phyloP scores from a whole-genome alignment of 1,284 basidiomycete species.

The Ceratobasidium sp. region DNA sequence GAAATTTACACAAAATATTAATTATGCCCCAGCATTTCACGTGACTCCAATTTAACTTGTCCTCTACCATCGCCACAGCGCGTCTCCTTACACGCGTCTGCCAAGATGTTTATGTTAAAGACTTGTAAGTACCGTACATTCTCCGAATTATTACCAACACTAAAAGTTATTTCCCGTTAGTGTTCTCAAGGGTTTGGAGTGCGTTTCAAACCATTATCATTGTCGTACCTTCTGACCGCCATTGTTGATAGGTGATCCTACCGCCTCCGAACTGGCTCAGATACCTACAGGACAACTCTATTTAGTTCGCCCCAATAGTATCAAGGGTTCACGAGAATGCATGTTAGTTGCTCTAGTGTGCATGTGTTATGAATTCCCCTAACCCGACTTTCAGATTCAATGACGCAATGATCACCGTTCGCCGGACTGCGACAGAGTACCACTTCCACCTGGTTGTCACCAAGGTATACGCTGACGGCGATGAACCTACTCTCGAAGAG shows the following conservation, averaged over 20 bases:
- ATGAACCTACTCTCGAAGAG: slow-evolving; percentile 92
- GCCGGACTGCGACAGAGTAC: slow-evolving; percentile 78
- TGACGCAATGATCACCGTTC: slow-evolving; percentile 94
- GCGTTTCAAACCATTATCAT: slow-evolving; percentile 55
- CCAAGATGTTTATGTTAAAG: slow-evolving; percentile 77
- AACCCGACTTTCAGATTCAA: slow-evolving; percentile 74
- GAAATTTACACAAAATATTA: not conserved
- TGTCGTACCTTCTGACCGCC: not conserved
- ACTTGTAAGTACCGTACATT: slow-evolving; percentile 69
- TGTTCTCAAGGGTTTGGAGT: slow-evolving; percentile 96
- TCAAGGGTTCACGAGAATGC: slow-evolving; percentile 95
- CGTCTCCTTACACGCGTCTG: slow-evolving; percentile 21
- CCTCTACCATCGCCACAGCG: slow-evolving; percentile 37
- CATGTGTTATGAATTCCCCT: not conserved
- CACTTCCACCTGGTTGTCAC: slow-evolving; percentile 98
- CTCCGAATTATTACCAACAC: slow-evolving; percentile 22
- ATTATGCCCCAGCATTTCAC: slow-evolving; percentile 7
- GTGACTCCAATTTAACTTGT: slow-evolving; percentile 27
- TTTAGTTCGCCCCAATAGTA: slow-evolving; percentile 88
- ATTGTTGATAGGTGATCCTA: slow-evolving; percentile 57
- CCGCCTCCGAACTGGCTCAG: slow-evolving; percentile 93
- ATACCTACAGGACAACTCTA: slow-evolving; percentile 93
- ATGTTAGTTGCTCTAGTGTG: slow-evolving; percentile 70
- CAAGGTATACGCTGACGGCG: slow-evolving; percentile 93
- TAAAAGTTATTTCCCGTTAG: slow-evolving; percentile 58